Evolutionary conservation across 495 filamentous ascomycete species (phyloP).

Genomic region (Aspergillus hancockii): DNA sequence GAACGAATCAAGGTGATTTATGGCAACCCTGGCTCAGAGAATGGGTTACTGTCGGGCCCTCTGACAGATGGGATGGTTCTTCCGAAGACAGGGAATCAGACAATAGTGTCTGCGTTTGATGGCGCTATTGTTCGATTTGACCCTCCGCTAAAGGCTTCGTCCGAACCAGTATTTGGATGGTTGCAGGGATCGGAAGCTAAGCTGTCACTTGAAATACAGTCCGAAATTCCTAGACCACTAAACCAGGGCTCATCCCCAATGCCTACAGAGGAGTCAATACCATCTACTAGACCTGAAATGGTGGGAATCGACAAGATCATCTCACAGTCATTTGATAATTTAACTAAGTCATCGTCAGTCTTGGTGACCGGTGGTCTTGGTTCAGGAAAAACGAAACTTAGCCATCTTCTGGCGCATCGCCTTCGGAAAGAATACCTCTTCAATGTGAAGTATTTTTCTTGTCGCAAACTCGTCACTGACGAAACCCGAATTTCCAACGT

Average conservation of each 20-base stretch:
- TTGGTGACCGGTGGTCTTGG: slow-evolving; percentile 86
- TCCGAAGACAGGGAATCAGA: slow-evolving; percentile 42
- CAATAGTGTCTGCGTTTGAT: slow-evolving; percentile 42
- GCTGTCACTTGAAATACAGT: slow-evolving; percentile 68
- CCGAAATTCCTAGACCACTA: slow-evolving; percentile 62
- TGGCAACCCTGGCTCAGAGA: slow-evolving; percentile 38
- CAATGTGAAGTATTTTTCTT: slow-evolving; percentile 79
- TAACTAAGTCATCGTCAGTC: slow-evolving; percentile 84
- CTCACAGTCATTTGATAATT: slow-evolving; percentile 64
- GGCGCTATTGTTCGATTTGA: slow-evolving; percentile 82
- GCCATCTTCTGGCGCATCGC: slow-evolving; percentile 63
- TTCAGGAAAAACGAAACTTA: slow-evolving; percentile 81
- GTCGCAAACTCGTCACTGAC: slow-evolving; percentile 80
- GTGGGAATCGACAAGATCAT: slow-evolving; percentile 84
- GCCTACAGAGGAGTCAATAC: slow-evolving; percentile 54
- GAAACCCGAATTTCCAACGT: slow-evolving; percentile 85
- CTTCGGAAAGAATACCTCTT: slow-evolving; percentile 67
- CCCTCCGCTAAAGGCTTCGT: slow-evolving; percentile 48
- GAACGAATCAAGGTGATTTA: slow-evolving; percentile 52
- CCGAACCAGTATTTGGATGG: slow-evolving; percentile 65
- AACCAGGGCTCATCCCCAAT: slow-evolving; percentile 47
- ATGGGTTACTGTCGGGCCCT: slow-evolving; percentile 76
- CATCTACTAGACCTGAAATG: slow-evolving; percentile 57
- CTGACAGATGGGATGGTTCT: slow-evolving; percentile 86
- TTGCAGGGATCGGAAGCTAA: slow-evolving; percentile 73